A percentile compares a stretch with the other conserved stretches of the same genome.
These are phyloP conservation scores for Adansonia gregorii DNA, from an alignment of 441 rosid species.

Conservation along the genomic window DNA sequence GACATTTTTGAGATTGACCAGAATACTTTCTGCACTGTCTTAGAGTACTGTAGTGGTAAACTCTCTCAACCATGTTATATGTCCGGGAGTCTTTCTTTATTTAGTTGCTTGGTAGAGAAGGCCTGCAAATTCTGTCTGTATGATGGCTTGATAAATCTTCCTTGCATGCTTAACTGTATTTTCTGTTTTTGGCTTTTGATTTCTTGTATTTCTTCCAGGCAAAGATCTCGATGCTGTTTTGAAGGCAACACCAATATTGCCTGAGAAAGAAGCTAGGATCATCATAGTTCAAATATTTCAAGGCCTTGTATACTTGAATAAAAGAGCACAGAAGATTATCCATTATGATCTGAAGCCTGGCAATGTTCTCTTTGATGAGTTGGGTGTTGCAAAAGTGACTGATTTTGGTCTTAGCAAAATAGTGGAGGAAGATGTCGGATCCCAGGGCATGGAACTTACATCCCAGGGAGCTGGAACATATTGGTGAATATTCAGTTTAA, in stretches of 20 bases:
- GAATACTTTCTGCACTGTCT: slow-evolving; percentile 95
- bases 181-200: slow-evolving; percentile 18
- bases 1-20: slow-evolving; percentile 97
- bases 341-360: slow-evolving; percentile 99
- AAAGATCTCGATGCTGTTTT: slow-evolving; percentile 98
- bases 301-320: slow-evolving; percentile 95
- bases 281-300: slow-evolving; percentile 93
- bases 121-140: slow-evolving; percentile 6
- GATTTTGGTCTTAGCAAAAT: slow-evolving; percentile 99
- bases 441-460: slow-evolving; percentile 99
- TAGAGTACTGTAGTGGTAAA: slow-evolving; percentile 94
- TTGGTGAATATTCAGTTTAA: slow-evolving; percentile 60
- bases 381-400: slow-evolving; percentile 96
- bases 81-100: slow-evolving; percentile 18
- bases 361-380: slow-evolving; percentile 94
- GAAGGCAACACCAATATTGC: slow-evolving; percentile 84
- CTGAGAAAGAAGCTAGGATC: slow-evolving; percentile 96
- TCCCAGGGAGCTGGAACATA: slow-evolving; percentile 99
- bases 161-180: slow-evolving; percentile 23
- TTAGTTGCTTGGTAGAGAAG: slow-evolving; percentile 12
- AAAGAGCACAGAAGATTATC: slow-evolving; percentile 81
- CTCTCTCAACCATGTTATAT: slow-evolving; percentile 23
- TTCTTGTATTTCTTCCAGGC: slow-evolving; percentile 51
- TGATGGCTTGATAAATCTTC: slow-evolving; percentile 20
- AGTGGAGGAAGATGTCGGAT: slow-evolving; percentile 89